These are phyloP conservation scores for Pleurozium schreberi DNA, from an alignment of 225 moss, liverwort and hornwort species.

Conservation along the genomic window DNA sequence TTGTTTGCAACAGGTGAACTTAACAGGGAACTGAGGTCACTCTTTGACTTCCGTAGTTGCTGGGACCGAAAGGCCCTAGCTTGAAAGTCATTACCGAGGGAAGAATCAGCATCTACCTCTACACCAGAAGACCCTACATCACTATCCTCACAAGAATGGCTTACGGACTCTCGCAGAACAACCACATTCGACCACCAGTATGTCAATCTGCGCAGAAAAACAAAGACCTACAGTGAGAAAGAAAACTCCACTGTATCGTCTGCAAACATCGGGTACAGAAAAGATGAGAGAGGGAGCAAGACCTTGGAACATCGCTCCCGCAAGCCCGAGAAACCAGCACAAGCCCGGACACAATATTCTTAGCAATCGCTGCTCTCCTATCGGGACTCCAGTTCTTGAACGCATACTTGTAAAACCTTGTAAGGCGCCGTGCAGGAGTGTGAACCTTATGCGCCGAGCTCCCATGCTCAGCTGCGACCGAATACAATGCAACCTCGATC, in stretches of 20 bases:
- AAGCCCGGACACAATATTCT: constrained; percentile 72
- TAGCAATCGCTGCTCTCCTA: constrained; percentile 67
- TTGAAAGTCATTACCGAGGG: constrained; percentile 47
- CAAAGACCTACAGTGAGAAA: constrained; percentile 5
- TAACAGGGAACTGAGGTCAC: constrained; percentile 19
- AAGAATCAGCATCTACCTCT: constrained; percentile 32
- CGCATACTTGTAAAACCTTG: constrained; percentile 81
- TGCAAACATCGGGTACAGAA: background rate
- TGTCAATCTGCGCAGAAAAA: constrained; percentile 61
- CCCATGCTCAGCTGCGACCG: constrained; percentile 88
- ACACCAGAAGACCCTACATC: constrained; percentile 15
- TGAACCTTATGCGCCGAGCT: constrained; percentile 93
- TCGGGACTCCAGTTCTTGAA: constrained; percentile 64
- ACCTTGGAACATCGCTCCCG: constrained; percentile 94
- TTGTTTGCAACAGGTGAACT: constrained; percentile 32
- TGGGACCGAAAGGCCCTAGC: constrained; percentile 60
- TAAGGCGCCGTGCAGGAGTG: constrained; percentile 90
- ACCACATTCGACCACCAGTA: constrained; percentile 99
- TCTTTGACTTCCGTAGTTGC: constrained; percentile 45
- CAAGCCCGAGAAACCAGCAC: constrained; percentile 81
- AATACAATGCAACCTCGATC: constrained; percentile 85
- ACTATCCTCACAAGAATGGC: constrained; percentile 58
- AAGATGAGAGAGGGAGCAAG: background rate
- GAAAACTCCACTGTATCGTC: background rate
- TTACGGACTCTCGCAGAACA: constrained; percentile 53